Base-by-base conservation (phyloP, 768 basidiomycete genomes). In the Termitomyces sp. region DNA sequence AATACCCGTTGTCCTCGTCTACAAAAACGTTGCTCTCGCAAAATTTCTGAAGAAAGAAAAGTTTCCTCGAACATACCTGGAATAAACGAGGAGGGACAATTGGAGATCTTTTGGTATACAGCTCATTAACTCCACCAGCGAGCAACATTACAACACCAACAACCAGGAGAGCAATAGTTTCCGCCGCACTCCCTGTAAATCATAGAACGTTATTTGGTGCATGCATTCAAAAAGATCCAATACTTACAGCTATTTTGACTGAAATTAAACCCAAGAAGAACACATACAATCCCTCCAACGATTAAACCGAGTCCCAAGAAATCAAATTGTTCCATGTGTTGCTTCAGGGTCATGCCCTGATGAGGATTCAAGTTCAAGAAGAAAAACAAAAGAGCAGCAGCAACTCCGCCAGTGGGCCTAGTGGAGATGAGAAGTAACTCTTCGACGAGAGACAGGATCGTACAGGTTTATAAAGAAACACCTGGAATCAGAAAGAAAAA, bases 331-430 rank as follows among this genome's bases (percentile, higher is more conserved):
- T 66, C 61, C n/a, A 81, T 61, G 66, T 92, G 85, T 55, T 88
- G 70, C 14, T 71, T 73, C 46, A 89, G 68, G 0, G 85, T 74
- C 55, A 77, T 80, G 8, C 80, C 79, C 55, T 82, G 75, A 55
- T 83, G 87, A 0, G 90, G 88, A 63, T 92, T 91, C n/a, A 92
- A 75, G 62, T 90, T 87, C 40, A 92, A 78, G 76, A 87, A 91
- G 67, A 82, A 77, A 65, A 90, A 88, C 3, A 92, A 72, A 36
- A 90, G 63, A 1, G 61, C 71, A 24, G 77, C 82, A 5, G 86
- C 86, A 32, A 86, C 62, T 44, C 86, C 89, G 24, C 87, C 90
- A 0, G 87, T 90, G 1, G 90, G 90, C 41, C 89, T 90, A 50
- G 9, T 43, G n/a, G 24, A 49, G 5, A 44, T 55, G 5, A 57